These are phyloP conservation scores for Rehmannia glutinosa DNA, from an alignment of 257 asterid species.

Conservation along the genomic window DNA sequence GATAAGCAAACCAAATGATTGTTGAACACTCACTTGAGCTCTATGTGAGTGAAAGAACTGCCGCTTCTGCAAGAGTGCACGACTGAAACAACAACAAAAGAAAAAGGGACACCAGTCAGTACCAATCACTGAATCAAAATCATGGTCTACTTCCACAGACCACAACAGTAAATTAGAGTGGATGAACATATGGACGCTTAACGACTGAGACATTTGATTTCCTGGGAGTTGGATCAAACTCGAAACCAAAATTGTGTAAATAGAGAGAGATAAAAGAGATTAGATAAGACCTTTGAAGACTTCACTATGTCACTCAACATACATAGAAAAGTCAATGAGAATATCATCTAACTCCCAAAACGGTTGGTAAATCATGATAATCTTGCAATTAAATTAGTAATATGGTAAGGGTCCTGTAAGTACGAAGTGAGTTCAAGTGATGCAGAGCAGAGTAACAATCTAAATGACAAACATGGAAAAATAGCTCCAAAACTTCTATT, in stretches of 20 bases:
- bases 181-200: background rate
- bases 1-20: conserved; percentile 10
- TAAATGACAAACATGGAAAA: background rate
- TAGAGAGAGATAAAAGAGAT: background rate
- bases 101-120: background rate
- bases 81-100: conserved; percentile 39
- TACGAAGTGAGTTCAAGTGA: too few species aligned
- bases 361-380: background rate
- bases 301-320: background rate
- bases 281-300: background rate
- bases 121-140: background rate
- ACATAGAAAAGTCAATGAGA: background rate
- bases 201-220: conserved; percentile 5
- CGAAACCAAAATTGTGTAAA: conserved; percentile 2
- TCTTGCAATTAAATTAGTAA: background rate
- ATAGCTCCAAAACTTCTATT: background rate
- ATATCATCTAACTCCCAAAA: conserved; percentile 9
- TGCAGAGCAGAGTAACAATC: too few species aligned
- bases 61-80: conserved; percentile 89
- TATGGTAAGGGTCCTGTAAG: too few species aligned
- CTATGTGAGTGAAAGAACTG: conserved; percentile 98
- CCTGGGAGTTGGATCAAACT: conserved; percentile 8
- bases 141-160: background rate
- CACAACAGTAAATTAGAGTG: conserved; percentile 1
- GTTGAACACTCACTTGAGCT: conserved; percentile 75